phyloP scores from a whole-genome alignment of 208 protist genomes.

The Crithidia mellificae region DNA sequence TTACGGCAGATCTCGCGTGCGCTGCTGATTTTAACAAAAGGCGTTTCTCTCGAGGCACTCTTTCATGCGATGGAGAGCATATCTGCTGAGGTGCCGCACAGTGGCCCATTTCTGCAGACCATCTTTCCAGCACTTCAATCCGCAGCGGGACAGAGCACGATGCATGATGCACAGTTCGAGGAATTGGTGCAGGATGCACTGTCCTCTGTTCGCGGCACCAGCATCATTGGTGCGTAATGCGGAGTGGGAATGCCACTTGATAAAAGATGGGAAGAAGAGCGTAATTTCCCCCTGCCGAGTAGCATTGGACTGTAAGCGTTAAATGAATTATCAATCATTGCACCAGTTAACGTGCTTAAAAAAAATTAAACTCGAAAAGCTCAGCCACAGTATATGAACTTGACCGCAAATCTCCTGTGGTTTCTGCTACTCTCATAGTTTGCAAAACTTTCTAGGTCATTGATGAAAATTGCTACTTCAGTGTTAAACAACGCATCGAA shows the following conservation, averaged over 20 bases:
- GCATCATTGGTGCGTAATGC: conserved; percentile 28
- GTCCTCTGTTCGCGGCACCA: conserved; percentile 36
- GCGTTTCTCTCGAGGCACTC: conserved; percentile 18
- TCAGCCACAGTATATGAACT: too few species aligned
- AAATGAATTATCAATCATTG: too few species aligned
- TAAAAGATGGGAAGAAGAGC: too few species aligned
- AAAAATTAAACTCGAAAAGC: too few species aligned
- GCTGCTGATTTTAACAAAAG: conserved; percentile 27
- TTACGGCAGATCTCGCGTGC: conserved; percentile 30
- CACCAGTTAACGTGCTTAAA: too few species aligned
- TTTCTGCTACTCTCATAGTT: too few species aligned
- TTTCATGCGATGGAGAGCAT: conserved; percentile 18
- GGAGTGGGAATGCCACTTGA: not conserved
- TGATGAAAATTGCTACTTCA: too few species aligned
- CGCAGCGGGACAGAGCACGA: not conserved
- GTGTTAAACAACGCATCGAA: too few species aligned
- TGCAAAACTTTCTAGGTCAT: too few species aligned
- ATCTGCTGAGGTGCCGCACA: conserved; percentile 22
- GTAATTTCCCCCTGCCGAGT: too few species aligned
- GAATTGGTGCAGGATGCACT: conserved; percentile 43
- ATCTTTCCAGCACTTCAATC: conserved; percentile 32
- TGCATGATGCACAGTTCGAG: conserved; percentile 33
- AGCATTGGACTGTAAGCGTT: too few species aligned
- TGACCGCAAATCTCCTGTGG: too few species aligned
- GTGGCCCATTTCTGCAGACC: conserved; percentile 19